These are phyloP conservation scores for Giardia muris DNA, from an alignment of 208 protist species.

Conservation along the genomic window DNA sequence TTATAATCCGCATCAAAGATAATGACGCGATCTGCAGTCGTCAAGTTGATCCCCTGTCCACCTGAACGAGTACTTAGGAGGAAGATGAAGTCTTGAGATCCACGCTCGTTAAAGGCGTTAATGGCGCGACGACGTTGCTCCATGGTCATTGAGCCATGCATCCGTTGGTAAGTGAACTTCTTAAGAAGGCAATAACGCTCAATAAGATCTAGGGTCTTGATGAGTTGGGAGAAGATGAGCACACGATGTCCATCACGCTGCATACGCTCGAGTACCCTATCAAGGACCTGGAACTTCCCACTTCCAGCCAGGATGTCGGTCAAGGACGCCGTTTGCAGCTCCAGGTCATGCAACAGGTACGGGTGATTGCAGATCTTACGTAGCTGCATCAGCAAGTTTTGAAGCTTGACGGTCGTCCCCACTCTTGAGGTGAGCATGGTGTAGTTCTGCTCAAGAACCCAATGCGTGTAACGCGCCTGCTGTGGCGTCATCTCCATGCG, in stretches of 20 bases:
- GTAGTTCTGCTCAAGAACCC: constrained; percentile 57
- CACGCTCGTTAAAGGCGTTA: constrained; percentile 35
- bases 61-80: constrained; percentile 55
- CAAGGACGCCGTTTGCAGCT: background rate
- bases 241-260: constrained; percentile 39
- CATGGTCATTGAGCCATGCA: constrained; percentile 35
- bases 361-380: constrained; percentile 75
- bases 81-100: constrained; percentile 41
- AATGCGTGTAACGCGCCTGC: constrained; percentile 52
- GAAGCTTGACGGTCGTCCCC: constrained; percentile 34
- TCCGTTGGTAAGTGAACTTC: constrained; percentile 26
- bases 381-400: constrained; percentile 65
- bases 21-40: constrained; percentile 58
- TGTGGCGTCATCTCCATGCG: constrained; percentile 50
- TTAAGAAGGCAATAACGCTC: constrained; percentile 29
- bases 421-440: constrained; percentile 41
- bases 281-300: constrained; percentile 45
- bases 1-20: constrained; percentile 88
- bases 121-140: constrained; percentile 34
- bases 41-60: constrained; percentile 59
- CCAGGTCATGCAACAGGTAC: constrained; percentile 42
- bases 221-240: constrained; percentile 44
- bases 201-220: constrained; percentile 38
- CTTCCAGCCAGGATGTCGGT: constrained; percentile 28
- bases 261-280: constrained; percentile 36